Evolutionary conservation across 1,139 yeast species (phyloP).

Genomic region (Pichia norvegensis): DNA sequence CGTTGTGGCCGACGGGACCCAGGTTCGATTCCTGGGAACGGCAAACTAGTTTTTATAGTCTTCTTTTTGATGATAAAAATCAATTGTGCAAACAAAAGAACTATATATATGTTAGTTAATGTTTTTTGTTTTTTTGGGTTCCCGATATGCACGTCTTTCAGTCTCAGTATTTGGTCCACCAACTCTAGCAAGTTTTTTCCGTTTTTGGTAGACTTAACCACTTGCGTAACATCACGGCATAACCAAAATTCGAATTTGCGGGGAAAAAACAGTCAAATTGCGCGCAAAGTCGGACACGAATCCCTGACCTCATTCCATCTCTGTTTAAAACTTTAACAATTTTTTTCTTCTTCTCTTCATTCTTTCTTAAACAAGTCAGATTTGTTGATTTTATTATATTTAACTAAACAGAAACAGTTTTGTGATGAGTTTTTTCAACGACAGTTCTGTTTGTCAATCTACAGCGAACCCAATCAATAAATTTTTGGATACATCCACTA

Average conservation of each 20-base stretch:
- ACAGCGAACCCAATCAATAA: conserved; percentile 8
- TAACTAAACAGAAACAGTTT: no score
- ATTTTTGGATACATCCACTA: neutral
- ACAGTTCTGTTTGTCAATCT: conserved; percentile 3
- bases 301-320: no score
- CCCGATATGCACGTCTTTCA: neutral
- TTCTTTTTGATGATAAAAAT: no score
- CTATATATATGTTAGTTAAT: neutral
- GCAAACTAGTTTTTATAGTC: conserved; percentile 9
- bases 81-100: neutral
- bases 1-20: conserved; percentile 22
- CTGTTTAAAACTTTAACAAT: no score
- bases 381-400: no score
- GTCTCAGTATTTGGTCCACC: neutral
- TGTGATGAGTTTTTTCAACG: conserved; percentile 10
- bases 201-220: neutral
- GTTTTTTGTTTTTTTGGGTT: neutral
- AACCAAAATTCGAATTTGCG: no score
- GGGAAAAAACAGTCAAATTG: neutral
- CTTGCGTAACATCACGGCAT: no score
- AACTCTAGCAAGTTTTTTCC: neutral
- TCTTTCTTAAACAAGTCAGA: no score
- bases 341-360: no score
- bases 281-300: no score
- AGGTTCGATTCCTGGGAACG: conserved; percentile 23